Percentiles rank a stretch among this genome's conserved stretches.
Evolutionary conservation across 768 basidiomycete species (phyloP).

Genomic region (Phanerodontia chrysosporium): DNA sequence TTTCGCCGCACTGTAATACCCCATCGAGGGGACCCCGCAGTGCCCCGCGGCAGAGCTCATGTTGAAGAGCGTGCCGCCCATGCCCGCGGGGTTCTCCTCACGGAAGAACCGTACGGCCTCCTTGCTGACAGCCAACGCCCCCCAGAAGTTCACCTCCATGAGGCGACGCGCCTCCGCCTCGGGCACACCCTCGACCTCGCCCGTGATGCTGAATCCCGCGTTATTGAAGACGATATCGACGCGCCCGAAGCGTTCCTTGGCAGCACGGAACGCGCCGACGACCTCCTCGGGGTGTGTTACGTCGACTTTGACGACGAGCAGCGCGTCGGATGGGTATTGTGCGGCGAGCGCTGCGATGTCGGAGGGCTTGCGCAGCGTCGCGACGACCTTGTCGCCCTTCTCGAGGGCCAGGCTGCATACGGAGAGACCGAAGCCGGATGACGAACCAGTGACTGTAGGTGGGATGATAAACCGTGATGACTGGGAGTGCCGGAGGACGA

Average conservation of each 20-base stretch:
- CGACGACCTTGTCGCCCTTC: constrained; percentile 32
- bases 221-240: constrained; percentile 48
- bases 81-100: constrained; percentile 17
- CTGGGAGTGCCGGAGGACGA: too few relatives aligned
- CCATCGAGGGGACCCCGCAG: background rate
- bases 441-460: constrained; percentile 36
- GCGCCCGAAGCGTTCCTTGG: constrained; percentile 34
- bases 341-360: constrained; percentile 17
- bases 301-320: constrained; percentile 37
- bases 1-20: constrained; percentile 13
- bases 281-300: constrained; percentile 34
- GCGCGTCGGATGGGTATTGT: constrained; percentile 26
- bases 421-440: constrained; percentile 33
- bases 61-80: constrained; percentile 20
- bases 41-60: background rate
- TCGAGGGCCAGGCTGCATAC: constrained; percentile 31
- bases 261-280: constrained; percentile 29
- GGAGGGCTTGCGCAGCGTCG: background rate
- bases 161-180: constrained; percentile 29
- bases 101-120: constrained; percentile 30
- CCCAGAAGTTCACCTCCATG: constrained; percentile 35
- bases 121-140: constrained; percentile 11
- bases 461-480: too few relatives aligned
- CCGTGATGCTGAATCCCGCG: constrained; percentile 28
- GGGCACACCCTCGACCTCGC: constrained; percentile 34